Conservation (phyloP, 331 rosid genomes). For the Telfairia occidentalis region DNA sequence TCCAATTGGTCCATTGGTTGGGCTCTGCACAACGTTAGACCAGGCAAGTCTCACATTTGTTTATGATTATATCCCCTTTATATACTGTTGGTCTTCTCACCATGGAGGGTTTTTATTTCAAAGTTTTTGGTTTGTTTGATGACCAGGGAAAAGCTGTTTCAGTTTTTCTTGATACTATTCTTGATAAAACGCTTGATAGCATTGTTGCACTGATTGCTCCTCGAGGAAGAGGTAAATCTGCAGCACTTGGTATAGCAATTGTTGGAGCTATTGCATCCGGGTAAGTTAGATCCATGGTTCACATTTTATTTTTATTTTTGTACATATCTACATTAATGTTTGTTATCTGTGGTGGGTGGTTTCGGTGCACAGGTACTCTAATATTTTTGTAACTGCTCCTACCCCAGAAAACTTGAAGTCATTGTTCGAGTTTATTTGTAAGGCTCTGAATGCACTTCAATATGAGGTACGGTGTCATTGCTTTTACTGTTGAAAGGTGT, state of each 20-base stretch:
- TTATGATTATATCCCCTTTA: neutral
- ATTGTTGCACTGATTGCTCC: constrained; percentile 2
- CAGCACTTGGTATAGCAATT: neutral
- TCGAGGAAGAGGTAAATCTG: constrained; percentile 5
- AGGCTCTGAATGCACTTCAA: neutral
- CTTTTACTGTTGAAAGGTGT: neutral
- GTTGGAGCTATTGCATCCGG: neutral
- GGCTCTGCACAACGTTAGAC: constrained; percentile 1
- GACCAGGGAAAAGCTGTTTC: neutral
- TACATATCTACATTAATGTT: neutral
- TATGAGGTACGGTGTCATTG: neutral
- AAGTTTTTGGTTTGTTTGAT: neutral
- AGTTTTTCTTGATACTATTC: neutral
- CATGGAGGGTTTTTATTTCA: neutral
- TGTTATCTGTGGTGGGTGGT: neutral
- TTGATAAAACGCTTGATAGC: neutral
- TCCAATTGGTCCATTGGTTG: neutral
- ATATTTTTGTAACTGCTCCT: neutral
- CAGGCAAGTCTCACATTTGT: neutral
- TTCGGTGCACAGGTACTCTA: neutral
- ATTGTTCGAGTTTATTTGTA: constrained; percentile 1
- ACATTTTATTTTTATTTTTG: neutral
- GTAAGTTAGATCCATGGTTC: neutral
- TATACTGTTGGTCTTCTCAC: neutral
- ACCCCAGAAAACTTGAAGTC: neutral